phyloP scores from a whole-genome alignment of 148 eudicot species.

The Simmondsia chinensis region DNA sequence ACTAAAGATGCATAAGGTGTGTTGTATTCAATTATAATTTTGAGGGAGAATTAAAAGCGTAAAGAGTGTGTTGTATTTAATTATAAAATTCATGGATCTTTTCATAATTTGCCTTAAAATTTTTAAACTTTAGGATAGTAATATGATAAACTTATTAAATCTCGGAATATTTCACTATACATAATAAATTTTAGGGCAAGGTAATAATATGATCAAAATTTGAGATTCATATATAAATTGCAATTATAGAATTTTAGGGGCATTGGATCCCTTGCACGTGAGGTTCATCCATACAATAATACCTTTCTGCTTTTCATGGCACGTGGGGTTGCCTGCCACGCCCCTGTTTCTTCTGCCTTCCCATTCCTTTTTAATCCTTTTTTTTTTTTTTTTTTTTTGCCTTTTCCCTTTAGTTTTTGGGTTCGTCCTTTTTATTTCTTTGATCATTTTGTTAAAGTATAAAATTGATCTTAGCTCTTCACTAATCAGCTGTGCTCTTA shows the following conservation, averaged over 20 bases:
- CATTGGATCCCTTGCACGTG: conserved; percentile 81
- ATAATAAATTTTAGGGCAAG: too few relatives aligned
- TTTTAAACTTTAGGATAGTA: too few relatives aligned
- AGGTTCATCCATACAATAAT: conserved; percentile 26
- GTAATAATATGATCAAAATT: too few relatives aligned
- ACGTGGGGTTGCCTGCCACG: conserved; percentile 38
- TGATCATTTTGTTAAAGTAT: conserved; percentile 4
- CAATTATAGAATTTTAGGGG: conserved; percentile 16
- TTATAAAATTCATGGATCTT: too few relatives aligned
- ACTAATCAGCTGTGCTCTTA: conserved; percentile 7
- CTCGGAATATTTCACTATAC: too few relatives aligned
- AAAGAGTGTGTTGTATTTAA: too few relatives aligned
- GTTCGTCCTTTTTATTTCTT: neutral
- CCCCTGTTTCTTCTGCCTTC: conserved; percentile 10
- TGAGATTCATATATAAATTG: neutral
- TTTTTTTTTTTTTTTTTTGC: neutral
- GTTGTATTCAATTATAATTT: too few relatives aligned
- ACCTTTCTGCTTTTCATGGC: conserved; percentile 31
- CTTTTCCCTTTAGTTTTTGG: neutral
- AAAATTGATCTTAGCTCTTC: conserved; percentile 11
- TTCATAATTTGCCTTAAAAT: too few relatives aligned
- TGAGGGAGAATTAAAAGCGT: too few relatives aligned
- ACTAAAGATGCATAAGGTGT: too few relatives aligned
- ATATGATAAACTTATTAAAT: too few relatives aligned
- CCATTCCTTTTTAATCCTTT: neutral